Evolutionary conservation across 1,139 yeast species (phyloP), one percentile per base, ranked within the genome.

Genomic region (Hansenula sp.): DNA sequence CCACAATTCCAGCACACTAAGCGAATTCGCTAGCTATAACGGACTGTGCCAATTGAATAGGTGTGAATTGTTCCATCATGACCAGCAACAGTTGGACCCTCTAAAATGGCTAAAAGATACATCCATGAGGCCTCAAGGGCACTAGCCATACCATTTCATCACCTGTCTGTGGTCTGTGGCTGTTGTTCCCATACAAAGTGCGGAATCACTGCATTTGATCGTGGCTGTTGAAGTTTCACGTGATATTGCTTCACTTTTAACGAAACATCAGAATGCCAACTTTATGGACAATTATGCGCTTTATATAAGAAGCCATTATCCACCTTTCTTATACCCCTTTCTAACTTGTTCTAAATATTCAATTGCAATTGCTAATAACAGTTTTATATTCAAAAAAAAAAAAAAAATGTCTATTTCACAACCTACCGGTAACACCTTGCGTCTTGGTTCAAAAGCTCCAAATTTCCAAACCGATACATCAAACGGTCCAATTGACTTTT

Each of bases 391-490:
- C 15, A 31, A n/a, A n/a, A n/a, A n/a, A n/a, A n/a, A n/a, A n/a
- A n/a, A n/a, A 16, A 47, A 32, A 46, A 56, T 54, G 58, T 54
- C 60, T 11, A 45, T 55, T 37, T 58, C 60, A 52, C 51, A 55
- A 43, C 60, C 60, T 45, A 47, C 44, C 34, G 58, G 54, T 24
- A 41, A 48, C 33, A 57, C 66, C 60, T 45, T 68, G 66, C 52
- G 60, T 47, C 66, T 84, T 54, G 91, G 91, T 35, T 77, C 89
- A 43, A 78, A 71, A 50, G 96, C 94, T 44, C 96, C 96, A 61
- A 80, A 87, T 66, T 87, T 87, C 72, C 65, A 74, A 56, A 79
- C 89, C 47, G 83, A 81, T 45, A 77, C 94, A 51, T 81, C 94
- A 40, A 73, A 75, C 54, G 95, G 96, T 42, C 77, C 79, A 50